A percentile compares a stretch with the other conserved stretches of the same genome.
Evolutionary conservation across 345 rosid genomes (phyloP).

Genomic region (Moricandia arvensis): DNA sequence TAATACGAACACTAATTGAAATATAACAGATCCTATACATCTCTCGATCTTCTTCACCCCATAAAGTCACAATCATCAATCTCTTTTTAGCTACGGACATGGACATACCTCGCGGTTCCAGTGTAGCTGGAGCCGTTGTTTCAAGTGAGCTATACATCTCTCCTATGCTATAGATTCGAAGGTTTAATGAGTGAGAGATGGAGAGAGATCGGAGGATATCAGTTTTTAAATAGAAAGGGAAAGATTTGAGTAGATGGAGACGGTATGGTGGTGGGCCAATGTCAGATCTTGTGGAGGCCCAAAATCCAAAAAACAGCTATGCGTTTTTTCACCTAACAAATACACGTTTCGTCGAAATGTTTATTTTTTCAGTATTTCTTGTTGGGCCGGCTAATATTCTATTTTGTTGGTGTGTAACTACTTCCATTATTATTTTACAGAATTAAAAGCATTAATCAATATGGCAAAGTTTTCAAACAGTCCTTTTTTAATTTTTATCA

Average conservation of each 20-base stretch:
- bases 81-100: too few species aligned
- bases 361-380: too few species aligned
- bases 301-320: not conserved
- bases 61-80: not conserved
- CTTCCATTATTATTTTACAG: too few species aligned
- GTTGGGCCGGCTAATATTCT: too few species aligned
- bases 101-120: slow-evolving; percentile 15
- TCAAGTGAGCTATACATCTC: slow-evolving; percentile 18
- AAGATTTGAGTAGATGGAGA: not conserved
- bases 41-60: not conserved
- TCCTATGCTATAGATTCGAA: not conserved
- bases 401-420: too few species aligned
- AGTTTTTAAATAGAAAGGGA: not conserved
- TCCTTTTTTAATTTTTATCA: too few species aligned
- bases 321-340: not conserved
- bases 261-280: not conserved
- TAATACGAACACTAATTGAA: not conserved
- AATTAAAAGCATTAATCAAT: too few species aligned
- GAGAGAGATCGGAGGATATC: not conserved
- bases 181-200: not conserved
- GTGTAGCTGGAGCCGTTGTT: slow-evolving; percentile 24
- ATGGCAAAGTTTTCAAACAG: too few species aligned
- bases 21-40: not conserved
- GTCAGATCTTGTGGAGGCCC: slow-evolving; percentile 8
- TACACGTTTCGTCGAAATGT: too few species aligned